A percentile compares a stretch with the other conserved stretches of the same genome.
These are phyloP conservation scores for Pholiota molesta DNA, from an alignment of 768 basidiomycete genomes.

Conservation along the genomic window DNA sequence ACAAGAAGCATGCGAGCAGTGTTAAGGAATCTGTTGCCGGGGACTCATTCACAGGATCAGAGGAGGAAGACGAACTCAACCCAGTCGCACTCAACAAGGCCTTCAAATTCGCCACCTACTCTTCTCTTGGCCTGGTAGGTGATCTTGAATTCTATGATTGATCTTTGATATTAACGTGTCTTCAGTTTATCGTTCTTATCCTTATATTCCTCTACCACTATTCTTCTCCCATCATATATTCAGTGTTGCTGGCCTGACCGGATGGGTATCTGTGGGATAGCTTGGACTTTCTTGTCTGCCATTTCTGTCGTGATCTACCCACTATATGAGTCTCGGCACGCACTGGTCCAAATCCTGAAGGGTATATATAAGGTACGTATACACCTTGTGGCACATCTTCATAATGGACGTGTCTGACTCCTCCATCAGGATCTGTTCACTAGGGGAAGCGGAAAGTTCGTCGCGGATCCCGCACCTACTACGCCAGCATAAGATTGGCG, in stretches of 20 bases:
- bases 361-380: constrained; percentile 68
- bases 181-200: constrained; percentile 62
- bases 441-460: constrained; percentile 35
- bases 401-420: neutral
- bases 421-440: constrained; percentile 34
- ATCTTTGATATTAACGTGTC: neutral
- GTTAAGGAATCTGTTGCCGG: constrained; percentile 32
- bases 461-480: constrained; percentile 12
- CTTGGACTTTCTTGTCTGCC: constrained; percentile 82
- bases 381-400: neutral
- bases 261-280: constrained; percentile 80
- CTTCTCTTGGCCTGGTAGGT: constrained; percentile 67
- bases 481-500: neutral
- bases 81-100: constrained; percentile 68
- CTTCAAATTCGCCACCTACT: constrained; percentile 79
- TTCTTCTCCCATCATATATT: constrained; percentile 84
- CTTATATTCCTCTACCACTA: constrained; percentile 83
- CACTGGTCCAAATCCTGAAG: constrained; percentile 55
- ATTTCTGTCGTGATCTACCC: constrained; percentile 84
- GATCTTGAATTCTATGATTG: neutral
- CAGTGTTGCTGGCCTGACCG: constrained; percentile 62
- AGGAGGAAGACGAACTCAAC: constrained; percentile 63
- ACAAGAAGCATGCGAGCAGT: constrained; percentile 32
- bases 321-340: constrained; percentile 79
- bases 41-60: constrained; percentile 38